Evolutionary conservation across 129 eudicot species (phyloP).

Genomic region (Artemisia argyi): DNA sequence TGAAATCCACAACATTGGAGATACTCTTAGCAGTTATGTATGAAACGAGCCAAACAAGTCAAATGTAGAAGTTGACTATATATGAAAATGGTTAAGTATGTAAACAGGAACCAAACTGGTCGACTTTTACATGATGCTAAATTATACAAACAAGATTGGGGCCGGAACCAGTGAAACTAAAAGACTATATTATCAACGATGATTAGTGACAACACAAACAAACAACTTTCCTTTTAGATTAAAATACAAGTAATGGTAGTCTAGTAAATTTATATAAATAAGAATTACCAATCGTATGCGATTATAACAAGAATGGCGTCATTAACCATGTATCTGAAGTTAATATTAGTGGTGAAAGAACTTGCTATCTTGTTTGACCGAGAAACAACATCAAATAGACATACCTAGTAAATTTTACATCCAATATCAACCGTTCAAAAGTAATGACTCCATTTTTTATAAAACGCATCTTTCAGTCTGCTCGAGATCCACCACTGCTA

Average conservation of each 20-base stretch:
- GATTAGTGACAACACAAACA: background rate
- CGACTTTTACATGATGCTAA: background rate
- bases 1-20: no score
- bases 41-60: no score
- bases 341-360: slow-evolving; percentile 23
- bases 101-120: background rate
- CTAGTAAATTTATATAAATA: background rate
- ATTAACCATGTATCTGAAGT: slow-evolving; percentile 1
- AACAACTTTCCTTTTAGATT: background rate
- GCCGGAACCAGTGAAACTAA: background rate
- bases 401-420: slow-evolving; percentile 11
- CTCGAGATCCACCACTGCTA: slow-evolving; percentile 48
- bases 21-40: no score
- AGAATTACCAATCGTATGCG: background rate
- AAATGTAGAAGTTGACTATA: no score
- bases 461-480: slow-evolving; percentile 36
- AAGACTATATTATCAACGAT: background rate
- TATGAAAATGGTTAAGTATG: no score
- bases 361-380: background rate
- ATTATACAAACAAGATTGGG: background rate
- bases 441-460: slow-evolving; percentile 10
- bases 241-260: background rate
- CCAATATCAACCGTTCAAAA: slow-evolving; percentile 22
- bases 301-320: background rate
- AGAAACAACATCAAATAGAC: slow-evolving; percentile 7